A percentile compares a stretch with the other conserved stretches of the same genome.
These are phyloP conservation scores for Mortierella sp. DNA, from an alignment of 371 early-diverging fungal genomes.

Conservation along the genomic window DNA sequence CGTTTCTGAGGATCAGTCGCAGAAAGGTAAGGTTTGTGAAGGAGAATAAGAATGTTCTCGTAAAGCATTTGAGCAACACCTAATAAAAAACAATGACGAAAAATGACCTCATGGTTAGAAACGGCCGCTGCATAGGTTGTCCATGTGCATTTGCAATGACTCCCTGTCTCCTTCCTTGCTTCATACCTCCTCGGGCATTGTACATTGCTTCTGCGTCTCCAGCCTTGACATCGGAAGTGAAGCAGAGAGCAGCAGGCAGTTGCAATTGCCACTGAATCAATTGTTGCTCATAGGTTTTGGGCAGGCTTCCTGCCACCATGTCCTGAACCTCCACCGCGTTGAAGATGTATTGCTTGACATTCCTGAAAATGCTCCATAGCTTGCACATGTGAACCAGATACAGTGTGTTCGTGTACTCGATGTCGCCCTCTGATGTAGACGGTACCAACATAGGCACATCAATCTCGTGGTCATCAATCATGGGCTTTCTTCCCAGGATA, in stretches of 20 bases:
- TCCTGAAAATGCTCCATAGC: constrained; percentile 46
- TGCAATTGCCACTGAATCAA: constrained; percentile 52
- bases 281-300: constrained; percentile 50
- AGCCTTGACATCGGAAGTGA: constrained; percentile 32
- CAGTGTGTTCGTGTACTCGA: constrained; percentile 25
- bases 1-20: constrained; percentile 39
- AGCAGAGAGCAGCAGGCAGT: constrained; percentile 38
- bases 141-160: no score
- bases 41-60: constrained; percentile 38
- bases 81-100: neutral
- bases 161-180: neutral
- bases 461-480: constrained; percentile 36
- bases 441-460: constrained; percentile 34
- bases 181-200: constrained; percentile 43
- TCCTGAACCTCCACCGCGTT: constrained; percentile 48
- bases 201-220: constrained; percentile 32
- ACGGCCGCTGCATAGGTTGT: no score
- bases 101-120: neutral
- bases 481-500: constrained; percentile 37
- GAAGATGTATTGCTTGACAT: constrained; percentile 47
- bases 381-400: constrained; percentile 43
- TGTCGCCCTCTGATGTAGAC: constrained; percentile 24
- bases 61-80: constrained; percentile 52
- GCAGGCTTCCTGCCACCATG: constrained; percentile 48
- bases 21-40: constrained; percentile 46